phyloP scores from a whole-genome alignment of 768 basidiomycete species.

The Hysterangium stoloniferum region DNA sequence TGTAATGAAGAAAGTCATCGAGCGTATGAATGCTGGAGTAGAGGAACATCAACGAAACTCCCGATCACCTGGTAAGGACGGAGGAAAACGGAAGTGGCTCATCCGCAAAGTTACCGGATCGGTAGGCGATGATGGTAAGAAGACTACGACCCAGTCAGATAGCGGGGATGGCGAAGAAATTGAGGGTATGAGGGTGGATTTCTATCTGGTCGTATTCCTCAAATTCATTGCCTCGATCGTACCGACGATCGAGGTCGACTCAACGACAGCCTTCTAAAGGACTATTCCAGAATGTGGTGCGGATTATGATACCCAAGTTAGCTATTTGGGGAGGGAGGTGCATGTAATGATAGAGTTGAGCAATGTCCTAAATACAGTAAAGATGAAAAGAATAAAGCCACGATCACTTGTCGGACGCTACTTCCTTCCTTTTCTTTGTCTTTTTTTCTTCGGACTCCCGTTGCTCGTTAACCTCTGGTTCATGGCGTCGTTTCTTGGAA shows the following conservation, averaged over 20 bases:
- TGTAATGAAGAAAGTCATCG: conserved; percentile 99
- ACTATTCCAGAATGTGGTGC: not conserved
- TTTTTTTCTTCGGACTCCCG: conserved; percentile 16
- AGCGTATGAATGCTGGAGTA: conserved; percentile 90
- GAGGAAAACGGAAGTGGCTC: conserved; percentile 65
- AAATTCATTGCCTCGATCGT: conserved; percentile 99
- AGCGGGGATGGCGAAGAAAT: conserved; percentile 53
- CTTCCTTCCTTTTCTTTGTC: conserved; percentile 18
- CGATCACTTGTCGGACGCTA: not conserved
- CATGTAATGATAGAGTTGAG: conserved; percentile 1
- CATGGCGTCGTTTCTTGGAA: conserved; percentile 14
- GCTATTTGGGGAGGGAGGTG: not conserved
- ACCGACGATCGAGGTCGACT: conserved; percentile 97
- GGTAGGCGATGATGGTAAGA: conserved; percentile 44
- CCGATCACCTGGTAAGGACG: conserved; percentile 34
- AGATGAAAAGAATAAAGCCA: not conserved
- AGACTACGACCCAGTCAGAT: conserved; percentile 20
- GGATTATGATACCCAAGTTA: not conserved
- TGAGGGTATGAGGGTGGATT: conserved; percentile 94
- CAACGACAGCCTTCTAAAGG: conserved; percentile 50
- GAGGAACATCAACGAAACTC: conserved; percentile 63
- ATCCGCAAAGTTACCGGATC: conserved; percentile 70
- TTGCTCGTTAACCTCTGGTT: conserved; percentile 9
- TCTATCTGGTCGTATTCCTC: conserved; percentile 96
- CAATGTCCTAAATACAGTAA: not conserved